Conservation (phyloP, 352 stramenopile species). For the Globisporangium camurandrum region DNA sequence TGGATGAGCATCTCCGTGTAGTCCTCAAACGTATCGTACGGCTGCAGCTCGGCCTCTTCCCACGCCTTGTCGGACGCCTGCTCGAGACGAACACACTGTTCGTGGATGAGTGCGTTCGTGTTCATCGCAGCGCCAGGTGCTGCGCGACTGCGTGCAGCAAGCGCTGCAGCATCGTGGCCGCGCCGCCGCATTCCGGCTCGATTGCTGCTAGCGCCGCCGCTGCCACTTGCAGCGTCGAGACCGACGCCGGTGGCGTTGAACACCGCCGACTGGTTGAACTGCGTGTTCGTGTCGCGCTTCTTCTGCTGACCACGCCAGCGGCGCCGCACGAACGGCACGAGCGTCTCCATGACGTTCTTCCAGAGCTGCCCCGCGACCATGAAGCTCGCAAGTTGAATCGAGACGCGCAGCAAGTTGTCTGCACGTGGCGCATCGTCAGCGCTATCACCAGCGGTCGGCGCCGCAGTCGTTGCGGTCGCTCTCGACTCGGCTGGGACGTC, state of each 20-base stretch:
- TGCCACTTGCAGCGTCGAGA: background rate
- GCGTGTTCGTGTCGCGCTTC: slow-evolving; percentile 44
- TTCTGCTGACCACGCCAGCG: slow-evolving; percentile 36
- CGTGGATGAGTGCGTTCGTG: slow-evolving; percentile 58
- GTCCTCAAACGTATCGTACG: slow-evolving; percentile 93
- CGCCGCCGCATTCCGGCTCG: slow-evolving; percentile 11
- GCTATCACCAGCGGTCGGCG: background rate
- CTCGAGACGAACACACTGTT: slow-evolving; percentile 74
- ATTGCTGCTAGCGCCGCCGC: slow-evolving; percentile 1
- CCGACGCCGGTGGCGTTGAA: slow-evolving; percentile 26
- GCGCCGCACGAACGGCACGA: slow-evolving; percentile 69
- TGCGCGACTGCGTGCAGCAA: background rate
- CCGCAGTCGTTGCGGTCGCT: background rate
- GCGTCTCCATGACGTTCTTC: slow-evolving; percentile 89
- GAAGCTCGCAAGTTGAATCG: slow-evolving; percentile 90
- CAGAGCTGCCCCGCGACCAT: slow-evolving; percentile 92
- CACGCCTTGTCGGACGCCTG: slow-evolving; percentile 75
- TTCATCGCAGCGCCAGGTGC: slow-evolving; percentile 3
- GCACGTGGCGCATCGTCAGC: slow-evolving; percentile 4
- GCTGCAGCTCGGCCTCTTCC: slow-evolving; percentile 87
- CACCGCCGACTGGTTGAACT: slow-evolving; percentile 54
- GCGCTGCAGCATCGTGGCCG: slow-evolving; percentile 4
- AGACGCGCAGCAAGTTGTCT: slow-evolving; percentile 83
- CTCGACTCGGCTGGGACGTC: background rate
- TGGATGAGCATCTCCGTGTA: slow-evolving; percentile 93